A percentile compares a stretch with the other conserved stretches of the same genome.
Conservation (phyloP, 495 filamentous ascomycete genomes). For the Penicillium malachiteum region DNA sequence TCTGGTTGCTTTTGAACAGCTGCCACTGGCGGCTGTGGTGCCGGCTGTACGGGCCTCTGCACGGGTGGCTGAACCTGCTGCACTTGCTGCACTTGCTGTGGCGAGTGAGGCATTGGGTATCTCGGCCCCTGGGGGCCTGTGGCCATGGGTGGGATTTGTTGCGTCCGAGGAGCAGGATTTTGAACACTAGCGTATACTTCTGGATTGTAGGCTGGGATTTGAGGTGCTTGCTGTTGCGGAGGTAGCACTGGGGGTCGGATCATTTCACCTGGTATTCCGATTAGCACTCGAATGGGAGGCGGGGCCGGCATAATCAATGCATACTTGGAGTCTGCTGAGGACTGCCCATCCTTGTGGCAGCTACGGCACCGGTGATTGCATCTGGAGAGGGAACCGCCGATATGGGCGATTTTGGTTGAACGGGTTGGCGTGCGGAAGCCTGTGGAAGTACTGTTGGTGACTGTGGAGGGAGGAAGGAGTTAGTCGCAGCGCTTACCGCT, state of each 20-base stretch:
- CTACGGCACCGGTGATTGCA: slow-evolving; percentile 27
- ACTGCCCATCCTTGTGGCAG: slow-evolving; percentile 11
- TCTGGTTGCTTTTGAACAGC: slow-evolving; percentile 43
- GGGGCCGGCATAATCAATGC: slow-evolving; percentile 1
- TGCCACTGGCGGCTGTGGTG: slow-evolving; percentile 42
- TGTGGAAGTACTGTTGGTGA: slow-evolving; percentile 36
- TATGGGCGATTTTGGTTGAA: slow-evolving; percentile 36
- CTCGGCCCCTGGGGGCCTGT: slow-evolving; percentile 11
- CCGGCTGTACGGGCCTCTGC: slow-evolving; percentile 22
- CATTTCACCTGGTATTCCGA: slow-evolving; percentile 22
- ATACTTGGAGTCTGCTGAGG: slow-evolving; percentile 39
- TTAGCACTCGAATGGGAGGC: slow-evolving; percentile 5
- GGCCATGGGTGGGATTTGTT: slow-evolving; percentile 27
- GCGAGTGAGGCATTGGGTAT: slow-evolving; percentile 35
- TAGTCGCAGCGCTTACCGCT: slow-evolving; percentile 48
- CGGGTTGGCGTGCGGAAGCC: slow-evolving; percentile 32
- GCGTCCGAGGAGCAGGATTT: slow-evolving; percentile 38
- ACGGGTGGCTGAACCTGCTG: slow-evolving; percentile 25
- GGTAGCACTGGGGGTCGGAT: slow-evolving; percentile 46
- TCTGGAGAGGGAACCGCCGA: slow-evolving; percentile 35
- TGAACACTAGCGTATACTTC: slow-evolving; percentile 64
- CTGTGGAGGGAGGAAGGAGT: slow-evolving; percentile 43
- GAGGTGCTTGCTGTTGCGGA: slow-evolving; percentile 15
- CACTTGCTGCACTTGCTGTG: slow-evolving; percentile 30
- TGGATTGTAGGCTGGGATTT: slow-evolving; percentile 71